Base-by-base conservation (phyloP, 352 stramenopile species). In the Halophytophthora batemanensis region DNA sequence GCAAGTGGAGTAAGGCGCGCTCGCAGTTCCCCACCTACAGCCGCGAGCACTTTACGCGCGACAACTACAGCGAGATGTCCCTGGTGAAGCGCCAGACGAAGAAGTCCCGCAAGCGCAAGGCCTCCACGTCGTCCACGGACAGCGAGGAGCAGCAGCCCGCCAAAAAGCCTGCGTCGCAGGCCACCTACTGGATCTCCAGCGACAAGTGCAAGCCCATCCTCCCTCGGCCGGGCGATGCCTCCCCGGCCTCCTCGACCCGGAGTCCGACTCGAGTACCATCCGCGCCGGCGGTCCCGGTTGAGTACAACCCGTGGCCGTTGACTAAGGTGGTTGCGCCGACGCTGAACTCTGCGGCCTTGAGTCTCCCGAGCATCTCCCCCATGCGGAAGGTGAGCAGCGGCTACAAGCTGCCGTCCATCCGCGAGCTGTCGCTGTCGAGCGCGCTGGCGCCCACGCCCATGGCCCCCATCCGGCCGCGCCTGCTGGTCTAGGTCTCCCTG, bases 21-120 rank as follows among this genome's bases (percentile, higher is more conserved):
- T 69, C 81, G 13, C 69, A 79, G 56, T 76, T 80, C 59, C 75
- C 79, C 14, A 94, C 83, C 12, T 94, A 91, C 65, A 84, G 73
- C 34, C 79, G 79, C 25, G 75, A 92, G 40, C 78, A 92, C 59
- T 94, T 94, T 41, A 86, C 73, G 14, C 81, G 83, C 13, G 83
- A 94, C 65, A 89, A 93, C 64, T 93, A 90, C 59, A 77, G 71
- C 36, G 81, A 76, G 23, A 90, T 93, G 77, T 83, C 81, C 25
- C 69, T 90, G 5, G 83, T 93, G 35, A 93, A 92, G 64, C 83
- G 83, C 13, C 83, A 93, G 61, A 91, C 77, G 66, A 93, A 93
- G 56, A 90, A 89, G 66, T 89, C 77, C 1, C 71, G 78, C 45
- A 89, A 91, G 45, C 81, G 81, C 62, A 78, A 75, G 53, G 61